These are phyloP conservation scores for Gardenia jasminoides DNA, from an alignment of 257 asterid species.

Conservation along the genomic window DNA sequence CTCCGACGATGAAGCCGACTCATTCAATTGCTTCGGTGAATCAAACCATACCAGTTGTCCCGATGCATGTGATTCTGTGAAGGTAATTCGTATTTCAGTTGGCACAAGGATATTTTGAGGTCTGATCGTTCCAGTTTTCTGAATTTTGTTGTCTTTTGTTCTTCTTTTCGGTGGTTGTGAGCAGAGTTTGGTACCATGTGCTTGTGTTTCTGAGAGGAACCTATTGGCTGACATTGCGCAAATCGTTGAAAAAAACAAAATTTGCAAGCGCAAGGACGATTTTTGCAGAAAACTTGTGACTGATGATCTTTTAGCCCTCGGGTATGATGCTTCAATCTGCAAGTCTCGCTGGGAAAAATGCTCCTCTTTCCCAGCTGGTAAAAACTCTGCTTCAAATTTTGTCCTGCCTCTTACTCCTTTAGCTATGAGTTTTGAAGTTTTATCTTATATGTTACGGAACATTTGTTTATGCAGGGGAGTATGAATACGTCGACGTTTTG, in stretches of 20 bases:
- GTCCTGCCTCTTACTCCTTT: not conserved
- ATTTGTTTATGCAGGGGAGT: slow-evolving; percentile 47
- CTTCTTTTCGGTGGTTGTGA: not conserved
- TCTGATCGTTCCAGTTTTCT: not conserved
- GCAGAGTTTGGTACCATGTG: slow-evolving; percentile 70
- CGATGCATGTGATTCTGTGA: slow-evolving; percentile 58
- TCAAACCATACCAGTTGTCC: slow-evolving; percentile 22
- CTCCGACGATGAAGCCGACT: slow-evolving; percentile 72
- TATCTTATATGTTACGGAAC: not conserved
- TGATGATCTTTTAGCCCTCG: slow-evolving; percentile 64
- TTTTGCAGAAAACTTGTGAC: slow-evolving; percentile 49
- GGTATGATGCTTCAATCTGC: slow-evolving; percentile 86
- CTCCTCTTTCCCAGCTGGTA: slow-evolving; percentile 65
- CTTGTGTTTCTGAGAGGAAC: slow-evolving; percentile 53
- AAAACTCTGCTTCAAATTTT: not conserved
- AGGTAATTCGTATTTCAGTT: slow-evolving; percentile 40
- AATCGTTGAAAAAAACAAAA: slow-evolving; percentile 64
- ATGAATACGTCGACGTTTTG: slow-evolving; percentile 74
- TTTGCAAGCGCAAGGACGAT: slow-evolving; percentile 48
- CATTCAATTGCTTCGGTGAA: slow-evolving; percentile 42
- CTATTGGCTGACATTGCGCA: slow-evolving; percentile 64
- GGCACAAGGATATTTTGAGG: not conserved
- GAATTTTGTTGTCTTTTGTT: not conserved
- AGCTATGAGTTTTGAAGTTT: not conserved
- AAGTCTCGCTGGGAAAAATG: slow-evolving; percentile 78